These are phyloP conservation scores for Amyloporia xantha DNA, from an alignment of 768 basidiomycete species.

Conservation along the genomic window DNA sequence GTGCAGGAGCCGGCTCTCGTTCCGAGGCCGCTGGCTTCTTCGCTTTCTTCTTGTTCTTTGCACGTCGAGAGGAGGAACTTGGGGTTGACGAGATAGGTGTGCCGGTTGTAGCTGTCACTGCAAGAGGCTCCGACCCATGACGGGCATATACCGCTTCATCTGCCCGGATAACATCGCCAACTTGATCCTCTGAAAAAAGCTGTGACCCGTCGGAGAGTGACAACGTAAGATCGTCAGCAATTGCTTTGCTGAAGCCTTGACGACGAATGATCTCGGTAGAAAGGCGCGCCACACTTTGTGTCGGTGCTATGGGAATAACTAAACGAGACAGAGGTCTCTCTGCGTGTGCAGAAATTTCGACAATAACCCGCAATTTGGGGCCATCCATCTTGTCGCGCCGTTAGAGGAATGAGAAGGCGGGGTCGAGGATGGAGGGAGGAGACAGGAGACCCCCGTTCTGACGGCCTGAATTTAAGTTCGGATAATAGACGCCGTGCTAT, in stretches of 20 bases:
- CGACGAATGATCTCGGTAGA: not conserved
- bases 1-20: too few species aligned
- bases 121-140: too few species aligned
- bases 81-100: too few species aligned
- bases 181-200: not conserved
- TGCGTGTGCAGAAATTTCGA: not conserved
- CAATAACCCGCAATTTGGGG: slow-evolving; percentile 1
- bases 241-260: not conserved
- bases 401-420: too few species aligned
- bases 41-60: too few species aligned
- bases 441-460: too few species aligned
- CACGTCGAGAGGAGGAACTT: too few species aligned
- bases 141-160: not conserved
- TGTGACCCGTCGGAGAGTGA: not conserved
- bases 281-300: not conserved
- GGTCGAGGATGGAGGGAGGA: too few species aligned
- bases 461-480: too few species aligned
- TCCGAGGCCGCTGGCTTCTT: too few species aligned
- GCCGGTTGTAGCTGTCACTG: too few species aligned
- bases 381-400: not conserved
- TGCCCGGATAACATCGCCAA: not conserved
- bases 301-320: not conserved
- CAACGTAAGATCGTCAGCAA: not conserved
- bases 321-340: not conserved
- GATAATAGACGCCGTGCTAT: too few species aligned